Percentiles rank a stretch among this genome's conserved stretches.
These are phyloP conservation scores for Alternaria consortialis DNA, from an alignment of 2,329 filamentous ascomycete species.

Conservation along the genomic window DNA sequence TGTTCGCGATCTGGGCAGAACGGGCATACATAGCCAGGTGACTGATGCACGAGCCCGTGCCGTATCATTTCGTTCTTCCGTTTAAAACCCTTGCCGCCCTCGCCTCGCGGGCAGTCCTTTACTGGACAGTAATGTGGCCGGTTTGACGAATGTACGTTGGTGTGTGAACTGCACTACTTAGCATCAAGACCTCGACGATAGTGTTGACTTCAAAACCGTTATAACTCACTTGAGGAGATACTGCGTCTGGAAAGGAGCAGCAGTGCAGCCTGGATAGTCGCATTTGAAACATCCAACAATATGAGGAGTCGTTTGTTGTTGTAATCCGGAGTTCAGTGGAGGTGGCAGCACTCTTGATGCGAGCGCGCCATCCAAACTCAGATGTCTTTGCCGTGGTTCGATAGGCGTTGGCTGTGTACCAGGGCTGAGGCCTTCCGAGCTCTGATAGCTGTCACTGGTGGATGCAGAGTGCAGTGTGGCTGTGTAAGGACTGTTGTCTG, in stretches of 20 bases:
- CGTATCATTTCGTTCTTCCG: constrained; percentile 76
- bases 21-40: constrained; percentile 93
- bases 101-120: constrained; percentile 64
- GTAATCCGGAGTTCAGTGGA: constrained; percentile 42
- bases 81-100: constrained; percentile 73
- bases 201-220: neutral
- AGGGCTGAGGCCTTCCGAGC: constrained; percentile 48
- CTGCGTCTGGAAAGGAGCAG: constrained; percentile 78
- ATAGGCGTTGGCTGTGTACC: constrained; percentile 40
- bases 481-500: constrained; percentile 45
- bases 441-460: constrained; percentile 47
- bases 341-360: constrained; percentile 44
- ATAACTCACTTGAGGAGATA: constrained; percentile 73
- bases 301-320: constrained; percentile 38
- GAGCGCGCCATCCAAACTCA: constrained; percentile 44
- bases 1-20: constrained; percentile 95
- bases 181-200: neutral
- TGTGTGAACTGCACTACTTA: constrained; percentile 66
- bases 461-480: constrained; percentile 44
- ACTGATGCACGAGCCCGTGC: constrained; percentile 90
- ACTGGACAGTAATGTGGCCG: constrained; percentile 72
- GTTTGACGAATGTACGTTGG: constrained; percentile 70
- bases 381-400: constrained; percentile 37
- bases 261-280: constrained; percentile 70
- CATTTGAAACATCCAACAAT: constrained; percentile 59